Percentiles rank a stretch among this genome's conserved stretches.
These are phyloP conservation scores for Cenococcum geophilum DNA, from an alignment of 495 filamentous ascomycete genomes.

Conservation along the genomic window DNA sequence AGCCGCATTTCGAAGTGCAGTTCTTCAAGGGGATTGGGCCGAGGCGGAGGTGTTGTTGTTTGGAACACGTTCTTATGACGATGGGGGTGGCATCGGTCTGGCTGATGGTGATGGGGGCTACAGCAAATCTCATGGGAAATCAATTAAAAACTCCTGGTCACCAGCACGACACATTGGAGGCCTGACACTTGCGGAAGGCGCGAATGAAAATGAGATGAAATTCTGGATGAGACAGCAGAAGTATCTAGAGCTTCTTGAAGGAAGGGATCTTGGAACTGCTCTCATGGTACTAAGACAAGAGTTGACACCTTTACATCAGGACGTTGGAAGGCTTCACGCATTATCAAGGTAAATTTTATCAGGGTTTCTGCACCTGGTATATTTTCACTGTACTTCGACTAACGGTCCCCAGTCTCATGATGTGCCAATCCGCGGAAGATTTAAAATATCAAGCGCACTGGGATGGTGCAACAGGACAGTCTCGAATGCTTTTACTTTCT, in stretches of 20 bases:
- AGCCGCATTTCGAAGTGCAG: slow-evolving; percentile 72
- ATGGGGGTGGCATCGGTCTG: slow-evolving; percentile 46
- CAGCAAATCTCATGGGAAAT: slow-evolving; percentile 23
- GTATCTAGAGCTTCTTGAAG: slow-evolving; percentile 84
- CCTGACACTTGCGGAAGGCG: slow-evolving; percentile 50
- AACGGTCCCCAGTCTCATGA: slow-evolving; percentile 57
- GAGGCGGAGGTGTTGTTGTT: slow-evolving; percentile 79
- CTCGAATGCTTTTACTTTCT: slow-evolving; percentile 68
- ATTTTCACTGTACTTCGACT: neutral
- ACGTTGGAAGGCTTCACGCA: slow-evolving; percentile 67
- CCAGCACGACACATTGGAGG: slow-evolving; percentile 25
- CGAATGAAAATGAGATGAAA: slow-evolving; percentile 56
- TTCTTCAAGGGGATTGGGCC: slow-evolving; percentile 75
- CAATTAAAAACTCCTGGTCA: neutral
- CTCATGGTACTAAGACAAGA: slow-evolving; percentile 78
- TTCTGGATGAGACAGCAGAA: slow-evolving; percentile 91
- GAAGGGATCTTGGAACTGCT: slow-evolving; percentile 63
- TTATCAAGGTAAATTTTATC: slow-evolving; percentile 62
- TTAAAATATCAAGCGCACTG: slow-evolving; percentile 75
- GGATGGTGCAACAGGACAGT: slow-evolving; percentile 77
- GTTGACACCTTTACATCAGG: slow-evolving; percentile 78
- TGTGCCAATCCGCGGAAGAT: slow-evolving; percentile 76
- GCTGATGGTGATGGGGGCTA: slow-evolving; percentile 11
- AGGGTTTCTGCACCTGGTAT: neutral
- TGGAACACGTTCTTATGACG: slow-evolving; percentile 46